Conservation (phyloP, 345 rosid species). For the Syzygium aqueum region DNA sequence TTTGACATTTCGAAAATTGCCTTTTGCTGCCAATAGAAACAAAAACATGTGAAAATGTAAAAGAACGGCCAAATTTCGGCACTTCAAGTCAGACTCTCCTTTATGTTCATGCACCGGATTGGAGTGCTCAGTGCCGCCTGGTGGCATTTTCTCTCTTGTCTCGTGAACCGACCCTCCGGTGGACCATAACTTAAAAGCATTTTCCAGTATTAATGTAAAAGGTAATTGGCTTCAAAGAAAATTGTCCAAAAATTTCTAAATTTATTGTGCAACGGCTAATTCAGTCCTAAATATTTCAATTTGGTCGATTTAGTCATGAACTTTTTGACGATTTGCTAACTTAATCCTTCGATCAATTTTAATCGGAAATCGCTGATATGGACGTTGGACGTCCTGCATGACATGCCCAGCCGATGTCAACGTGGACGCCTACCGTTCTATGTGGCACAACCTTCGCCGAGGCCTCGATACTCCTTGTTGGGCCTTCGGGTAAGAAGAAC, state of each 20-base stretch:
- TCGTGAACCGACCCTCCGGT: neutral
- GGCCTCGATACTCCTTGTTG: accelerated
- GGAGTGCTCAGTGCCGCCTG: neutral
- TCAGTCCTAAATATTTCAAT: neutral
- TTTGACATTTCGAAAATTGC: too few species aligned
- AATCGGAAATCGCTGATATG: too few species aligned
- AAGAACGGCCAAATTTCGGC: neutral
- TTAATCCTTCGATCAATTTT: too few species aligned
- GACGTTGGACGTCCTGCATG: accelerated
- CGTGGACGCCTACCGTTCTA: too few species aligned
- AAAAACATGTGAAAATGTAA: neutral
- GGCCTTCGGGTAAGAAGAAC: neutral
- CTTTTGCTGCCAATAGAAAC: too few species aligned
- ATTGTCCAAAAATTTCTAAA: neutral
- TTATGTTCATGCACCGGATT: neutral
- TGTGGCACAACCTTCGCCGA: too few species aligned
- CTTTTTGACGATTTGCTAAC: too few species aligned
- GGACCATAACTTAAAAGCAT: neutral
- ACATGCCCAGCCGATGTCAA: too few species aligned
- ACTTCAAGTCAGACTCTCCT: neutral
- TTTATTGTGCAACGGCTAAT: accelerated
- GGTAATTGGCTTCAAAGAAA: neutral
- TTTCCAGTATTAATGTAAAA: neutral
- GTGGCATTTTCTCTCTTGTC: neutral
- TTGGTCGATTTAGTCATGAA: too few species aligned